Base-by-base conservation (phyloP, 495 filamentous ascomycete genomes). In the Trichoderma erinaceum region DNA sequence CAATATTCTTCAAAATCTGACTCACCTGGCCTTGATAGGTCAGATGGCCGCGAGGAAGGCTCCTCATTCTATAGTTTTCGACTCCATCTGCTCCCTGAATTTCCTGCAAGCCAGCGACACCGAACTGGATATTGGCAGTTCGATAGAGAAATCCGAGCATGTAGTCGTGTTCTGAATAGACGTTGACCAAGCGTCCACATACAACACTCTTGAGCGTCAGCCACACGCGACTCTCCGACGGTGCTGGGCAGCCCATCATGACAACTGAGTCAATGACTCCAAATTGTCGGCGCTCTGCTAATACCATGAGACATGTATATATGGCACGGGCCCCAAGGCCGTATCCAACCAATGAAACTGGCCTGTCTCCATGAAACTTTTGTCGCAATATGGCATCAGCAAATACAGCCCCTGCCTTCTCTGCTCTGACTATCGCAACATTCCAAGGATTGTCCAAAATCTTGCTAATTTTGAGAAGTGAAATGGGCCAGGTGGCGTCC, bases 401-500 rank as follows among this genome's bases (percentile, higher is more conserved):
- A 0, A 99, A 85, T 15, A 92, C 87, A 43, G 85, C 78, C 0
- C 95, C 95, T 0, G 92, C 90, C 78, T 97, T 98, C 72, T 97
- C 93, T 25, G 91, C 87, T 64, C 92, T 85, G 38, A 87, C 81
- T 75, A 91, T 93, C 12, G 89, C 92, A 41, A 95, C 83, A 67
- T 84, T 90, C 83, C 96, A 99, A 0, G 92, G 92, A 76, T 96
- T 97, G 72, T 97, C 95, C 41, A 97, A 85, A 29, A 97, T 80
- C 41, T 89, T 85, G 67, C 89, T 87, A 63, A 94, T 83, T 75
- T 96, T 93, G 66, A 97, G 74, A 6, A 99, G 78, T 44, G 84
- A 83, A 10, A 92, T 71, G 0, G 95, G 95, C 86, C 95, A 92
- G 27, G 91, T 77, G 0, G 88, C 88, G 10, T 86, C 85, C 69